Conservation (phyloP, 768 basidiomycete genomes). For the Leccinellum luteum region DNA sequence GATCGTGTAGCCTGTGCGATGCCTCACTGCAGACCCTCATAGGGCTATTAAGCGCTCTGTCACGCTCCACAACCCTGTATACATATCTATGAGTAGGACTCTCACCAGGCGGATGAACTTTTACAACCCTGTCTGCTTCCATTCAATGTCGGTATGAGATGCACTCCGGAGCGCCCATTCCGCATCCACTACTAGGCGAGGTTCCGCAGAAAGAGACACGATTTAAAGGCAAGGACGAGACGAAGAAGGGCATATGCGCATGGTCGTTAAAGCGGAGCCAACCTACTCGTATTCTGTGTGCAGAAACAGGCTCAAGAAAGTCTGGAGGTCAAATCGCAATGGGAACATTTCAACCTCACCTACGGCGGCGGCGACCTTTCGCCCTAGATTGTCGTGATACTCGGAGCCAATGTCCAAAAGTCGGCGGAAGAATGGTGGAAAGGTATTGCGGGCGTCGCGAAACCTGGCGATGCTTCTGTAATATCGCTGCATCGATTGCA, state of each 20-base stretch:
- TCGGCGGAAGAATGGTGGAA: conserved; percentile 25
- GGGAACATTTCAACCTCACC: conserved; percentile 22
- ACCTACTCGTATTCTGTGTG: conserved; percentile 25
- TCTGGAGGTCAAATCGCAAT: conserved; percentile 17
- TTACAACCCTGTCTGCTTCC: conserved; percentile 18
- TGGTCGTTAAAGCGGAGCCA: conserved; percentile 19
- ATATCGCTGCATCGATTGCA: conserved; percentile 27
- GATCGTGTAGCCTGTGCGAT: conserved; percentile 18
- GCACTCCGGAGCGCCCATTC: conserved; percentile 15
- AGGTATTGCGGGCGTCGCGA: neutral
- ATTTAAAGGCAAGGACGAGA: neutral
- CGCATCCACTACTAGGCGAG: conserved; percentile 16
- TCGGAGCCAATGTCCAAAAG: conserved; percentile 14
- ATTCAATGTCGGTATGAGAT: conserved; percentile 14
- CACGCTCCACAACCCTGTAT: conserved; percentile 12
- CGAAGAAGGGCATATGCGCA: conserved; percentile 7
- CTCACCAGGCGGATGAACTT: conserved; percentile 3
- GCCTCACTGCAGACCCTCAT: conserved; percentile 4
- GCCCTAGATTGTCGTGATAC: conserved; percentile 21
- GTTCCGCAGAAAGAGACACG: conserved; percentile 8
- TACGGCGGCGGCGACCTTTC: conserved; percentile 28
- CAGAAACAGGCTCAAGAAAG: neutral
- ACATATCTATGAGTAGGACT: conserved; percentile 2
- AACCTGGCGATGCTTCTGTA: conserved; percentile 10
- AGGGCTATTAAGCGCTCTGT: conserved; percentile 8